phyloP scores from a whole-genome alignment of 1,284 basidiomycete genomes.

The Cerioporus squamosus region DNA sequence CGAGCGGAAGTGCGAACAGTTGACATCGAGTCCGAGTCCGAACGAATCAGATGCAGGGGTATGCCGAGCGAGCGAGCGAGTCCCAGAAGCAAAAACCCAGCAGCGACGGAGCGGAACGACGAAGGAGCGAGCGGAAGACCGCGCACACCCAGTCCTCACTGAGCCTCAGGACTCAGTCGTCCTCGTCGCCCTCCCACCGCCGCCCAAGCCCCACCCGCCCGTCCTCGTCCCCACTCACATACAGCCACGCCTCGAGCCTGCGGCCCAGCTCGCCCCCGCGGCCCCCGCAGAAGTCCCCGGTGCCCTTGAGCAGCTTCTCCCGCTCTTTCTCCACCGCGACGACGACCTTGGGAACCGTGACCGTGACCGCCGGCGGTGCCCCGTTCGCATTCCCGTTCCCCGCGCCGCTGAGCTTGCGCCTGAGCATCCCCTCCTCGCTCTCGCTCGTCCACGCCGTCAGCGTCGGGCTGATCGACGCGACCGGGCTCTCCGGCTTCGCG shows the following conservation, averaged over 20 bases:
- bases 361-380: constrained; percentile 2
- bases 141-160: not conserved
- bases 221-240: constrained; percentile 37
- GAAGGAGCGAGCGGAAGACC: no score
- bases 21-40: not conserved
- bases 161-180: not conserved
- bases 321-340: constrained; percentile 58
- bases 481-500: constrained; percentile 13
- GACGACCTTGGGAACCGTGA: constrained; percentile 25
- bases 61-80: not conserved
- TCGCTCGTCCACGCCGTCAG: constrained; percentile 27
- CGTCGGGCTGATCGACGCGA: constrained; percentile 19
- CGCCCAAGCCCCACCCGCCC: constrained; percentile 32
- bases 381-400: constrained; percentile 1
- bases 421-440: constrained; percentile 19
- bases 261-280: constrained; percentile 75
- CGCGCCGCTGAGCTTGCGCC: constrained; percentile 1
- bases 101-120: not conserved
- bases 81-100: not conserved
- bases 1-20: no score
- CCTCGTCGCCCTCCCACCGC: constrained; percentile 33
- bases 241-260: constrained; percentile 72
- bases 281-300: constrained; percentile 76
- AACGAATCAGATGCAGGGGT: not conserved
- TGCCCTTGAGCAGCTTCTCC: constrained; percentile 68